Evolutionary conservation across 495 filamentous ascomycete species (phyloP).

Genomic region (Lasiosphaeriaceae sp.): DNA sequence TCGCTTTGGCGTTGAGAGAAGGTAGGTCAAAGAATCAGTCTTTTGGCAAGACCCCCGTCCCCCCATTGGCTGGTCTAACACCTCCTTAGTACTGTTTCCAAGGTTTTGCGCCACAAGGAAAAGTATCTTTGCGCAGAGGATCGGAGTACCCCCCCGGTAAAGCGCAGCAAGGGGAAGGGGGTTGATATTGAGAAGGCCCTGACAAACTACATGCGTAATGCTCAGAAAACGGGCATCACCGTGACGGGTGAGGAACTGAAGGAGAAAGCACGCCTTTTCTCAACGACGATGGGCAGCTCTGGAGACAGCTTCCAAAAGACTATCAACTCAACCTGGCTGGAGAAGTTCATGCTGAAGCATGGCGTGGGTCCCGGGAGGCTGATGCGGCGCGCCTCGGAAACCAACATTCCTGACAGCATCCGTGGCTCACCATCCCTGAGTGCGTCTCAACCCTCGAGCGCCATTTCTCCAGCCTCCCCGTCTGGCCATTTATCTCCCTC

Average conservation of each 20-base stretch:
- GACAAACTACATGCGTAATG: constrained; percentile 80
- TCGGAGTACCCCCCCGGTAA: constrained; percentile 81
- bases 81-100: constrained; percentile 83
- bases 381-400: constrained; percentile 67
- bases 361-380: constrained; percentile 61
- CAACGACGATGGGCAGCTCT: constrained; percentile 66
- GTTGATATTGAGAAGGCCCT: constrained; percentile 96
- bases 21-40: constrained; percentile 52
- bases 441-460: constrained; percentile 62
- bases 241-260: constrained; percentile 80
- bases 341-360: constrained; percentile 96
- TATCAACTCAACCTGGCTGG: constrained; percentile 76
- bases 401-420: constrained; percentile 57
- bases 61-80: constrained; percentile 13
- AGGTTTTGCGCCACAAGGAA: constrained; percentile 93
- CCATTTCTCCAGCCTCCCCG: constrained; percentile 72
- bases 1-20: constrained; percentile 96
- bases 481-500: constrained; percentile 59
- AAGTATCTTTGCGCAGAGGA: constrained; percentile 92
- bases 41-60: background rate
- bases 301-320: constrained; percentile 71
- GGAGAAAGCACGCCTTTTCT: constrained; percentile 85
- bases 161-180: constrained; percentile 84
- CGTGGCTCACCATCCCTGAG: constrained; percentile 51
- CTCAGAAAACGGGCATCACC: constrained; percentile 68